These are phyloP conservation scores for Pseudopyricularia javanii DNA, from an alignment of 2,329 filamentous ascomycete genomes.

Conservation along the genomic window DNA sequence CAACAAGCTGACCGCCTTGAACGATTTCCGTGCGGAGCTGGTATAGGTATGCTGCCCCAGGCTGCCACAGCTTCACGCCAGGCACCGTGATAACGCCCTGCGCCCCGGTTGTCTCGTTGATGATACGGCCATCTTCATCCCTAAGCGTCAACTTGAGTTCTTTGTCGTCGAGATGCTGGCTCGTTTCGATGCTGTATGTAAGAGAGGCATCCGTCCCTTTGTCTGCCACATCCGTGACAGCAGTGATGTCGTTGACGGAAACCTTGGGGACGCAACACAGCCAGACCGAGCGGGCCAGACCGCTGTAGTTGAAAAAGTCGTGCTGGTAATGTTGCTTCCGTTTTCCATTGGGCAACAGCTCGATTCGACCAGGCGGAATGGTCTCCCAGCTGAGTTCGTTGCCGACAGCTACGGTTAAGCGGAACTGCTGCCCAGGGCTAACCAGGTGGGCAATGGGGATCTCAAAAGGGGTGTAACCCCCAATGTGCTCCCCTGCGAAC, in stretches of 20 bases:
- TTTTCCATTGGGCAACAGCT: slow-evolving; percentile 7
- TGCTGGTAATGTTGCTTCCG: slow-evolving; percentile 14
- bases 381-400: slow-evolving; percentile 16
- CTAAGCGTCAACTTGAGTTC: not conserved
- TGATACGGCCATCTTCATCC: slow-evolving; percentile 5
- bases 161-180: not conserved
- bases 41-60: slow-evolving; percentile 15
- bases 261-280: slow-evolving; percentile 12
- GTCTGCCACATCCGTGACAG: slow-evolving; percentile 10
- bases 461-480: slow-evolving; percentile 16
- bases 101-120: slow-evolving; percentile 3
- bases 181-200: slow-evolving; percentile 5
- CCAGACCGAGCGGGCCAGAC: slow-evolving; percentile 15
- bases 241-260: slow-evolving; percentile 12
- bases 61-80: slow-evolving; percentile 13
- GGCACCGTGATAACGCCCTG: slow-evolving; percentile 7
- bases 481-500: slow-evolving; percentile 12
- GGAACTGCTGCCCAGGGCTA: slow-evolving; percentile 11
- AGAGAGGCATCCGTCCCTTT: slow-evolving; percentile 5
- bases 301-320: slow-evolving; percentile 18
- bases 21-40: slow-evolving; percentile 10
- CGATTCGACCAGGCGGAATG: slow-evolving; percentile 13
- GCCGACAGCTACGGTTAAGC: slow-evolving; percentile 17
- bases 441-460: slow-evolving; percentile 12
- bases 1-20: slow-evolving; percentile 4